These are phyloP conservation scores for Triadica sebifera DNA, from an alignment of 345 rosid genomes.

Conservation along the genomic window DNA sequence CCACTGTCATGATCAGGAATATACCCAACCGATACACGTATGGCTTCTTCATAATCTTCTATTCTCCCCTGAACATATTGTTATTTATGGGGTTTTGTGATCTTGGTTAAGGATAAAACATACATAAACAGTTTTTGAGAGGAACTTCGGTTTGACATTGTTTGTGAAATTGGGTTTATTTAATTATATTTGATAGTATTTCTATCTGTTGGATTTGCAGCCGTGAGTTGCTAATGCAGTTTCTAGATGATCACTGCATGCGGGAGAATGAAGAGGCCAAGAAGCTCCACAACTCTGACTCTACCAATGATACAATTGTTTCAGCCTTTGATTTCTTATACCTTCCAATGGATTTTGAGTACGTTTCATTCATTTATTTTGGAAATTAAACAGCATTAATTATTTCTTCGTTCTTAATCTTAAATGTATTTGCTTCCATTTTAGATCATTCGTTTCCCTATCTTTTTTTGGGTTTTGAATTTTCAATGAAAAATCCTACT, in stretches of 20 bases:
- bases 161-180: no score
- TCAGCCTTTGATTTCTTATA: slow-evolving; percentile 74
- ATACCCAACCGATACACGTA: slow-evolving; percentile 78
- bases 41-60: no score
- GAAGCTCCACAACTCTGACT: background rate
- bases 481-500: no score
- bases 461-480: no score
- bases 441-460: background rate
- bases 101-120: no score
- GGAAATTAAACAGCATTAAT: no score
- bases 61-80: no score
- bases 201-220: slow-evolving; percentile 26
- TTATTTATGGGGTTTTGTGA: no score
- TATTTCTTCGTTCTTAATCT: no score
- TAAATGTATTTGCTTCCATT: background rate
- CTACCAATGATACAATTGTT: slow-evolving; percentile 3
- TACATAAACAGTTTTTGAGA: no score
- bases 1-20: slow-evolving; percentile 75
- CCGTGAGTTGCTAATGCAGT: slow-evolving; percentile 54
- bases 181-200: no score
- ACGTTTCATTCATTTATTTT: background rate
- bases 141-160: no score
- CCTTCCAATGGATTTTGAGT: slow-evolving; percentile 73
- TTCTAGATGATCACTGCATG: slow-evolving; percentile 56
- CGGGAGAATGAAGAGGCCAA: slow-evolving; percentile 33